Evolutionary conservation across 1,139 yeast genomes (phyloP).

Genomic region (Pichia inconspicua): DNA sequence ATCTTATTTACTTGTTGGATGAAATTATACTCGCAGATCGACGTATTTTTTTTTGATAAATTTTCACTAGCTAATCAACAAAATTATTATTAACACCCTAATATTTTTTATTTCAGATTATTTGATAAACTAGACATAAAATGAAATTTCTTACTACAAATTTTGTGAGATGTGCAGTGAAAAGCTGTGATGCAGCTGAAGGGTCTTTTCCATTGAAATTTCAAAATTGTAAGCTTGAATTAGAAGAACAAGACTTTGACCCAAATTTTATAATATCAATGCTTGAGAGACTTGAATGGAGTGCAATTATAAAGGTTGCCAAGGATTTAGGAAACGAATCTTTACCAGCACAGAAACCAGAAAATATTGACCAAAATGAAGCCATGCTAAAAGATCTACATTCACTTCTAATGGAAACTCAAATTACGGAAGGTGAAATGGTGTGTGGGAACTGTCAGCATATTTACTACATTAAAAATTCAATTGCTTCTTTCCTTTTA

Average conservation of each 20-base stretch:
- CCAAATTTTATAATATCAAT: slow-evolving; percentile 74
- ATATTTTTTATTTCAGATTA: neutral
- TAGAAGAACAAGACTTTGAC: slow-evolving; percentile 75
- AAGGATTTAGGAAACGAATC: slow-evolving; percentile 61
- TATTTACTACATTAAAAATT: slow-evolving; percentile 80
- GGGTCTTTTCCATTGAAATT: slow-evolving; percentile 77
- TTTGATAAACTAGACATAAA: neutral
- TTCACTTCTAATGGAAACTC: slow-evolving; percentile 72
- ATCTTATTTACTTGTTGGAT: too few species aligned
- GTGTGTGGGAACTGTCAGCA: slow-evolving; percentile 80
- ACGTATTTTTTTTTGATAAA: too few species aligned
- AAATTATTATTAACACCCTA: neutral
- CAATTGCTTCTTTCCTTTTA: slow-evolving; percentile 85
- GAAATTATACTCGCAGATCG: too few species aligned
- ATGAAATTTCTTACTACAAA: slow-evolving; percentile 95
- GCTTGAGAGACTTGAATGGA: slow-evolving; percentile 83
- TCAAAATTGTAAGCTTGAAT: slow-evolving; percentile 63
- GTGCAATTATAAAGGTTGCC: slow-evolving; percentile 71
- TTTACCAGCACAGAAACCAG: slow-evolving; percentile 62
- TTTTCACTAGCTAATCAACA: too few species aligned
- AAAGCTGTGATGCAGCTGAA: slow-evolving; percentile 64
- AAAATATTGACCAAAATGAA: slow-evolving; percentile 36
- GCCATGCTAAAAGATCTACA: slow-evolving; percentile 70
- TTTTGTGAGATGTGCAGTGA: slow-evolving; percentile 89
- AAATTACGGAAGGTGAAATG: slow-evolving; percentile 84